Evolutionary conservation across 495 filamentous ascomycete genomes (phyloP), one percentile per base, ranked within the genome.

Genomic region (Tetracladium marchalianum): DNA sequence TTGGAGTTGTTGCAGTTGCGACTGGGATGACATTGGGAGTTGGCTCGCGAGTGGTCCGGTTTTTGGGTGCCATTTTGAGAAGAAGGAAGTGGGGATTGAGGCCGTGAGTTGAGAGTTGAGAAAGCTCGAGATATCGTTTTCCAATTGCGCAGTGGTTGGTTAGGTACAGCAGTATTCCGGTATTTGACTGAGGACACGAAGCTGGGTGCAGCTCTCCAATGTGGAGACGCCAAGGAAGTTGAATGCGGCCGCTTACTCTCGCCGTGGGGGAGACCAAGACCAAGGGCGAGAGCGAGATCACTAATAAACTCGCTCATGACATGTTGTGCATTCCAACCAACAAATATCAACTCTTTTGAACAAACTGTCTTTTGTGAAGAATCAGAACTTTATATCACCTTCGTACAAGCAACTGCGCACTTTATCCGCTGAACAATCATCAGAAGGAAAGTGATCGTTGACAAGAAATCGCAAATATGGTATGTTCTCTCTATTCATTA

Each of bases 51-150:
- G 50, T 31, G 48, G 50, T 52, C 22, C 47, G 42, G 39, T 54
- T 56, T 50, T 68, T 68, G 34, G 61, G 61, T 45, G 61, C 61
- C 65, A 68, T 68, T 56, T 42, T 53, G 31, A 42, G 22, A 13
- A 11, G 19, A 16, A 8, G 18, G 39, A 19, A 33, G 31, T 27
- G 41, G 39, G 16, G 12, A 12, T 44, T 33, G 33, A 35, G n/a
- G 3, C 32, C 11, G 7, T 13, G 12, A 18, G n/a, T 44, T 31
- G n/a, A 35, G 22, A 27, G 6, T 17, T 27, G 22, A 27, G 22
- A 27, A 27, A 27, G 22, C 22, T 38, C 22, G 22, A 27, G 22
- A 27, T 27, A 27, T 27, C 22, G 3, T 27, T 27, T 27, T 27
- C 22, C 22, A 27, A 7, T 27, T 27, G 22, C 22, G 7, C 22